Evolutionary conservation across 805 yeast genomes (phyloP), one percentile per base, ranked within the genome.

Genomic region (Metschnikowia matae): DNA sequence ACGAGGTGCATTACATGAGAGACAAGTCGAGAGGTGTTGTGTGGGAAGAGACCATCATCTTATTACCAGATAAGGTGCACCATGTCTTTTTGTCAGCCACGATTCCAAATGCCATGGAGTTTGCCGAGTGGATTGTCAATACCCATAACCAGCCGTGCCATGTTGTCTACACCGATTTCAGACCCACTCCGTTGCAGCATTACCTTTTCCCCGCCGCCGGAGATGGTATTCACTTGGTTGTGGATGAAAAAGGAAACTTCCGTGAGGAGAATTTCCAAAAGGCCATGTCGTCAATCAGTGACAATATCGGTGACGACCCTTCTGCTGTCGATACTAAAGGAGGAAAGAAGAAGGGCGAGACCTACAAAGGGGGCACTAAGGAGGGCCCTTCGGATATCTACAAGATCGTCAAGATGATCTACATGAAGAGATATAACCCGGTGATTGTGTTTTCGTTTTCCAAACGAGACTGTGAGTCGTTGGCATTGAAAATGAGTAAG

Each of bases 131-230:
- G 99, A 89, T 94, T 51, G 91, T 96, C 66, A 87, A 89, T 63
- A 91, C 86, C 49, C 99, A 94, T 66, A 77, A 80, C 41, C 99
- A 95, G 68, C 99, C 99, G 5, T 94, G 99, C 66, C 98, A 94
- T 69, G 96, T 94, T 68, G 99, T 94, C 18, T 94, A 94, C 69
- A 94, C 99, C 1, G 97, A 94, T 72, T 94, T 92, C 80, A 85
- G 99, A 68, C 99, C 99, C 36, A 94, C 99, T 6, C 99, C 99
- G 1, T 75, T 94, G 58, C 99, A 94, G 68, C 99, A 94, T 71
- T 94, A 94, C 62, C 73, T 94, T 48, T 94, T 94, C 75, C 99
- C 99, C 26, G 95, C 96, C n/a, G 95, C 91, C 50, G 98, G 99
- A 50, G 96, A 89, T 65, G 99, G 99, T 53, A 94, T 94, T 51